phyloP scores from a whole-genome alignment of 306 rosid species.

The Acmispon strigosus region DNA sequence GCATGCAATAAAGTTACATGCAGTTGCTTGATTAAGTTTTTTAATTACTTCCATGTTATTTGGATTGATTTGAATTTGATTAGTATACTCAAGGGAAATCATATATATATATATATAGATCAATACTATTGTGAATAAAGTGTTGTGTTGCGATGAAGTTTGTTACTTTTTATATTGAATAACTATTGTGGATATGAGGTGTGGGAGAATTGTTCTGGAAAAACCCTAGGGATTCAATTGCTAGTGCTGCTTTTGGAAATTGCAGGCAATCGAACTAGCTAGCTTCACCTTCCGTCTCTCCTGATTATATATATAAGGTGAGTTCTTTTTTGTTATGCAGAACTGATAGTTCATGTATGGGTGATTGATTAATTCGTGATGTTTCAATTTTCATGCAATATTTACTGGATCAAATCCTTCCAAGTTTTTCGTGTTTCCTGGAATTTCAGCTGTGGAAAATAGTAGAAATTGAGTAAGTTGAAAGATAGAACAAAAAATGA shows the following conservation, averaged over 20 bases:
- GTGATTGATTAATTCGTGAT: not conserved
- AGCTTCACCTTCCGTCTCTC: not conserved
- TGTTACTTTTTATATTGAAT: not conserved
- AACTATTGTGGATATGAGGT: not conserved
- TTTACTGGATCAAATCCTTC: not conserved
- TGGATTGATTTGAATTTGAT: not conserved
- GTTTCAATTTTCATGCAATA: not conserved
- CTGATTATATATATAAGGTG: not conserved
- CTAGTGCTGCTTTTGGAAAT: not conserved
- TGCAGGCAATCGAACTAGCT: not conserved
- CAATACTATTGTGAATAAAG: not conserved
- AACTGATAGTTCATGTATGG: not conserved
- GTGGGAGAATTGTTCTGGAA: not conserved
- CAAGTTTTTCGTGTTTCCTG: not conserved
- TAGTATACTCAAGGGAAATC: not conserved
- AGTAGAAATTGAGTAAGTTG: not conserved
- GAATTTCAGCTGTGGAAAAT: not conserved
- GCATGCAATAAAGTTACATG: no score
- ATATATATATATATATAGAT: not conserved
- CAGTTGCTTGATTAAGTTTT: not conserved
- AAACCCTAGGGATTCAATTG: not conserved
- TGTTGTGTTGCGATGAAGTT: not conserved
- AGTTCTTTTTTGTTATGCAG: not conserved
- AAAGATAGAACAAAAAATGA: not conserved
- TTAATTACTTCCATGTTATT: not conserved